Percentiles rank a stretch among this genome's conserved stretches.
Evolutionary conservation across 805 yeast genomes (phyloP).

Genomic region (Ogataea nakhonphanomensis): DNA sequence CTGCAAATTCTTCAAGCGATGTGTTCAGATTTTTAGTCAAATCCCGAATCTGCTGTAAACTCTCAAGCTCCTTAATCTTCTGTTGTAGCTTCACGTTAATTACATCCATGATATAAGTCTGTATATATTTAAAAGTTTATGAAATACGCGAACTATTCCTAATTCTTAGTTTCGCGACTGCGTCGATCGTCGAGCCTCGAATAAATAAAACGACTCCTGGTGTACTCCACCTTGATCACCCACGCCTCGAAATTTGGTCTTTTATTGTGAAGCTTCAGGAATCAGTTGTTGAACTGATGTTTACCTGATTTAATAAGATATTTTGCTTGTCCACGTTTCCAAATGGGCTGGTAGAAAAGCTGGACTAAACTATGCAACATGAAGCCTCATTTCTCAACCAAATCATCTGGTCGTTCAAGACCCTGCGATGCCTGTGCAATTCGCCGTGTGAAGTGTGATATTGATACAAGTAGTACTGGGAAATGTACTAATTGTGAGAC

Average conservation of each 20-base stretch:
- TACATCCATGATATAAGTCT: conserved; percentile 10
- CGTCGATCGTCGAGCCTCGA: no score
- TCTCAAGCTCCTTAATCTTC: conserved; percentile 49
- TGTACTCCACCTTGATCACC: no score
- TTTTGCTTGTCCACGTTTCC: no score
- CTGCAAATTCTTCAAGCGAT: conserved; percentile 47
- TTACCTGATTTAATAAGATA: no score
- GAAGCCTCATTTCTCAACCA: not conserved
- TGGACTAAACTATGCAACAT: no score
- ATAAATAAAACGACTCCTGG: no score
- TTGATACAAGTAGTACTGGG: not conserved
- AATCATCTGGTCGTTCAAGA: not conserved
- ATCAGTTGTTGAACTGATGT: no score
- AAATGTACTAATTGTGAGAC: not conserved
- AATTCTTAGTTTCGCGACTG: no score
- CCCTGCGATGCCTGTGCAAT: not conserved
- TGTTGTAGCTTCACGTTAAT: conserved; percentile 33
- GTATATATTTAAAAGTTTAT: no score
- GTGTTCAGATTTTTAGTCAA: conserved; percentile 43
- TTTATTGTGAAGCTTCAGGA: no score
- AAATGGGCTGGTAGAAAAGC: no score
- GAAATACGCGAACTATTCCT: not conserved
- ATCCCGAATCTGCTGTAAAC: conserved; percentile 44
- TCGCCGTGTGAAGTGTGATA: not conserved
- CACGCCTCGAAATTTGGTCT: no score